Evolutionary conservation across 2,329 filamentous ascomycete genomes (phyloP).

Genomic region (Phialophora verrucosa): DNA sequence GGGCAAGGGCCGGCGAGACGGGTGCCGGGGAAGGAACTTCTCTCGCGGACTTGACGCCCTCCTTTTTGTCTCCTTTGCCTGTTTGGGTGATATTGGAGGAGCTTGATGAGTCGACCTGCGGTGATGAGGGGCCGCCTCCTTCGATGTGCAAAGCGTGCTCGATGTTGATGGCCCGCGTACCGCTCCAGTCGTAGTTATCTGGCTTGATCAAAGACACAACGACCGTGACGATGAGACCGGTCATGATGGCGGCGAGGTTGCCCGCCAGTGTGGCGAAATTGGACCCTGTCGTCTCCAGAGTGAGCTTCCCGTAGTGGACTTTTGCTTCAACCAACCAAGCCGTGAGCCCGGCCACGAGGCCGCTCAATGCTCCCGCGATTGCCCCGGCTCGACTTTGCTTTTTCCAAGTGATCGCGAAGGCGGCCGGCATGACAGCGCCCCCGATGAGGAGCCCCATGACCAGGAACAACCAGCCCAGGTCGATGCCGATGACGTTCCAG

Average conservation of each 20-base stretch:
- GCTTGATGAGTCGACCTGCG: constrained; percentile 10
- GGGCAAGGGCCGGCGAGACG: constrained; percentile 8
- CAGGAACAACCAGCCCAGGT: constrained; percentile 46
- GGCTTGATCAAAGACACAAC: constrained; percentile 81
- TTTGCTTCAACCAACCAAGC: constrained; percentile 79
- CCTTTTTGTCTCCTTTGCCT: constrained; percentile 11
- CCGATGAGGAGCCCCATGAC: constrained; percentile 87
- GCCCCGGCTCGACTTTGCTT: constrained; percentile 70
- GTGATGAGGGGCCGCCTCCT: neutral
- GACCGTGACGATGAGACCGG: constrained; percentile 75
- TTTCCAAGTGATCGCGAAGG: constrained; percentile 79
- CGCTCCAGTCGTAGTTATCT: constrained; percentile 73
- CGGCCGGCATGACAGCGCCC: constrained; percentile 79
- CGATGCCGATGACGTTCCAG: constrained; percentile 32
- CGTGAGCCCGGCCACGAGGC: constrained; percentile 70
- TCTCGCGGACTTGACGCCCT: constrained; percentile 10
- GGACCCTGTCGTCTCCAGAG: constrained; percentile 75
- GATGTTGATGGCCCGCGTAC: constrained; percentile 77
- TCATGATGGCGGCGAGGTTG: constrained; percentile 80
- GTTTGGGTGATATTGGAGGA: constrained; percentile 13
- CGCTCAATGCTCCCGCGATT: constrained; percentile 58
- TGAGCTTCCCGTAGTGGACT: constrained; percentile 70
- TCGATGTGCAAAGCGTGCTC: constrained; percentile 49
- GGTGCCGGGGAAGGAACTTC: constrained; percentile 18
- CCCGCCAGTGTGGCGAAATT: constrained; percentile 63